A percentile compares a stretch with the other conserved stretches of the same genome.
These are phyloP conservation scores for Diospyros lotus DNA, from an alignment of 148 eudicot genomes.

Conservation along the genomic window DNA sequence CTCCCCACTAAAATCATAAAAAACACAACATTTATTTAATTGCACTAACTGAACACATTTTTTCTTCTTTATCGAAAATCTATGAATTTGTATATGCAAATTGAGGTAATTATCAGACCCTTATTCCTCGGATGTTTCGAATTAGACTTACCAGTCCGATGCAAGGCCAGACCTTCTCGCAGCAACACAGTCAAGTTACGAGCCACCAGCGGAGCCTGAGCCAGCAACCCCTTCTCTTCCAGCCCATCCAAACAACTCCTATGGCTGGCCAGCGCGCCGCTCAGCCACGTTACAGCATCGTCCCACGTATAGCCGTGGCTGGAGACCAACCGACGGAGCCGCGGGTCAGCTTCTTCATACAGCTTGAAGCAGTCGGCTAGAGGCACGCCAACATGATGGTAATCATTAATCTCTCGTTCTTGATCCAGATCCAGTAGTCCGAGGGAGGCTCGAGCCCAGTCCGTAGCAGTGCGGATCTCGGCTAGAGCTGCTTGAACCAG, in stretches of 20 bases:
- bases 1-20: neutral
- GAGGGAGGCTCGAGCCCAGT: slow-evolving; percentile 26
- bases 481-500: slow-evolving; percentile 32
- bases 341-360: slow-evolving; percentile 45
- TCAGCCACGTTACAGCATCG: slow-evolving; percentile 61
- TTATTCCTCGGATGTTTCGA: slow-evolving; percentile 10
- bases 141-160: slow-evolving; percentile 5
- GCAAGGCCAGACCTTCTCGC: slow-evolving; percentile 27
- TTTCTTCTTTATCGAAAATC: neutral
- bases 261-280: slow-evolving; percentile 58
- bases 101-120: neutral
- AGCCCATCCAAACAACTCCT: slow-evolving; percentile 68
- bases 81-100: neutral
- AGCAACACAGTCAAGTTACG: slow-evolving; percentile 25
- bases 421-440: neutral
- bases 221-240: slow-evolving; percentile 28
- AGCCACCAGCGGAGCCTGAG: slow-evolving; percentile 15
- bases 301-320: slow-evolving; percentile 21
- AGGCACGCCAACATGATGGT: slow-evolving; percentile 15
- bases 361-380: slow-evolving; percentile 53
- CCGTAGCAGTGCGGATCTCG: slow-evolving; percentile 27
- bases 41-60: too few relatives aligned
- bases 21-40: neutral
- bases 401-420: neutral
- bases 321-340: slow-evolving; percentile 30